Evolutionary conservation across 129 eudicot genomes (phyloP).

Genomic region (Chrysanthemum lavandulifolium): DNA sequence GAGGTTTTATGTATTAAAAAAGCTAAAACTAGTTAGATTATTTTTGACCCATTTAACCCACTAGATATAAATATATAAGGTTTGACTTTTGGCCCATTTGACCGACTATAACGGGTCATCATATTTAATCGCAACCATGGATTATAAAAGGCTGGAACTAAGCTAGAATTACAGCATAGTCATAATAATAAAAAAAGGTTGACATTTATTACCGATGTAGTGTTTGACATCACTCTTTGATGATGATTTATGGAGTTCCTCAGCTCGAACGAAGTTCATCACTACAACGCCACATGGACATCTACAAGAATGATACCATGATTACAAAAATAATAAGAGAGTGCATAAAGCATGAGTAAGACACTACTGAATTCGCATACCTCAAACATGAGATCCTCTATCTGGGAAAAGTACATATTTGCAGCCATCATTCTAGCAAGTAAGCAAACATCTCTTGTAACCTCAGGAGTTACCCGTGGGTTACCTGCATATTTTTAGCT

Average conservation of each 20-base stretch:
- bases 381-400: constrained; percentile 99
- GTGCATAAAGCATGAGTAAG: constrained; percentile 1
- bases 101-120: no score
- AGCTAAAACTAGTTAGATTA: no score
- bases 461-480: constrained; percentile 98
- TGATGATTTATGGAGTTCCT: constrained; percentile 62
- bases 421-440: constrained; percentile 99
- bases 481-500: constrained; percentile 55
- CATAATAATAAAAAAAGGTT: not conserved
- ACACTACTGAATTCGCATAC: constrained; percentile 29
- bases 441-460: constrained; percentile 94
- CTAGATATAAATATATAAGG: no score
- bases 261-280: constrained; percentile 93
- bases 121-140: no score
- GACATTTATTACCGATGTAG: constrained; percentile 63
- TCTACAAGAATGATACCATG: constrained; percentile 34
- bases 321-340: not conserved
- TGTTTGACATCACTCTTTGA: constrained; percentile 92
- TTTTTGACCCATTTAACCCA: no score
- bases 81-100: no score
- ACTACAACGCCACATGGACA: constrained; percentile 99
- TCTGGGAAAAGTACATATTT: constrained; percentile 89
- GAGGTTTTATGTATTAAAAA: no score
- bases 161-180: not conserved
- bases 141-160: no score